Percentiles rank a stretch among this genome's conserved stretches.
These are phyloP conservation scores for Blastobotrys apis DNA, from an alignment of 1,139 yeast genomes.

Conservation along the genomic window DNA sequence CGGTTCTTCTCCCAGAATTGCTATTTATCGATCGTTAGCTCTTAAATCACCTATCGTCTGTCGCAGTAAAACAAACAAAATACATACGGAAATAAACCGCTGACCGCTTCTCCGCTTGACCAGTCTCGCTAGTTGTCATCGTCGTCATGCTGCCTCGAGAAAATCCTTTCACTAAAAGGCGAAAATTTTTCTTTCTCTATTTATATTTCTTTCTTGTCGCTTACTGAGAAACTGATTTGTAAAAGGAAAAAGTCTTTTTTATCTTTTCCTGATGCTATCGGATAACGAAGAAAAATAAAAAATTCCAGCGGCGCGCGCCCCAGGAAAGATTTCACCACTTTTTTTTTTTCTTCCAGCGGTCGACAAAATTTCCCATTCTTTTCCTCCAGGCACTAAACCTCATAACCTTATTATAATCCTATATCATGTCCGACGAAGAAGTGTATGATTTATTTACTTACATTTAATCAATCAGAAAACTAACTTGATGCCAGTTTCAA, in stretches of 20 bases:
- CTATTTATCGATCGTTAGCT: too few relatives aligned
- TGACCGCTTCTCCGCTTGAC: too few relatives aligned
- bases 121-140: too few relatives aligned
- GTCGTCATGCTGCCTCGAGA: too few relatives aligned
- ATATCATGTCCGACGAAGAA: constrained; percentile 17
- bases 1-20: constrained; percentile 16
- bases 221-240: background rate
- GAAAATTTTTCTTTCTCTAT: too few relatives aligned
- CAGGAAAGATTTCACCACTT: background rate
- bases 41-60: too few relatives aligned
- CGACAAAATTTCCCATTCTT: background rate
- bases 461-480: background rate
- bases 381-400: background rate
- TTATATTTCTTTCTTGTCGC: background rate
- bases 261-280: background rate
- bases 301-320: constrained; percentile 5
- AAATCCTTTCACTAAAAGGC: too few relatives aligned
- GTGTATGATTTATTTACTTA: constrained; percentile 8
- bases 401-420: background rate
- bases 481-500: constrained; percentile 46
- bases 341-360: background rate
- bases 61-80: too few relatives aligned
- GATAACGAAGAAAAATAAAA: background rate
- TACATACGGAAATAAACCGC: background rate
- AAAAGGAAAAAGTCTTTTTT: background rate